Percentiles rank a stretch among this genome's conserved stretches.
Conservation (phyloP, 2,329 filamentous ascomycete species). For the Coniochaeta sp. region DNA sequence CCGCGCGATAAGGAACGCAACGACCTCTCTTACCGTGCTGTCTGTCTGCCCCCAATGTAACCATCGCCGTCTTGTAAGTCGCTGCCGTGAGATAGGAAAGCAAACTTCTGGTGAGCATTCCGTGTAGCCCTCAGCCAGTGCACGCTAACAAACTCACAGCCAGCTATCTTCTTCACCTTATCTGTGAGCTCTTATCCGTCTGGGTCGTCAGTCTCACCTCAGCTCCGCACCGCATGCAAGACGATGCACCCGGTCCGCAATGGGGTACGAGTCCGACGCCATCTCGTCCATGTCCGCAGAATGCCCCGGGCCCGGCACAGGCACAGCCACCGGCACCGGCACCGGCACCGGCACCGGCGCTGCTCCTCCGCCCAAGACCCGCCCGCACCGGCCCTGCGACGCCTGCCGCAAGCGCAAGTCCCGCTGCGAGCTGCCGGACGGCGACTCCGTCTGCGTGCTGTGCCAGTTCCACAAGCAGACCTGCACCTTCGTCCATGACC, state of each 20-base stretch:
- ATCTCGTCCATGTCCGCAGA: not conserved
- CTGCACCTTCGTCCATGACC: constrained; percentile 57
- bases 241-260: not conserved
- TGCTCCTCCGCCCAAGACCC: not conserved
- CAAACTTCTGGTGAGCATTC: not conserved
- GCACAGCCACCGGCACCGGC: not conserved
- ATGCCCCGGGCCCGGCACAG: not conserved
- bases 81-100: not conserved
- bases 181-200: not conserved
- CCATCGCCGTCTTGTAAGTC: not conserved
- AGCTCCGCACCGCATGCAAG: not conserved
- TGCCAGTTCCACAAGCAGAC: constrained; percentile 61
- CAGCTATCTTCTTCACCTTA: not conserved
- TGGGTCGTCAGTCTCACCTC: not conserved
- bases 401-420: constrained; percentile 58
- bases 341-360: not conserved
- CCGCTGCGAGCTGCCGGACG: constrained; percentile 56
- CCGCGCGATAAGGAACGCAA: not conserved
- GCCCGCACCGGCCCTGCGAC: constrained; percentile 43
- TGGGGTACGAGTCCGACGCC: not conserved
- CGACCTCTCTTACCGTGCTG: not conserved
- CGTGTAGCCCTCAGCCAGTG: not conserved
- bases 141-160: not conserved
- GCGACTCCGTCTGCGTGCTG: constrained; percentile 50
- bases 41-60: not conserved